Base-by-base conservation (phyloP, 2,329 filamentous ascomycete species). In the Sordariomycetes sp. region DNA sequence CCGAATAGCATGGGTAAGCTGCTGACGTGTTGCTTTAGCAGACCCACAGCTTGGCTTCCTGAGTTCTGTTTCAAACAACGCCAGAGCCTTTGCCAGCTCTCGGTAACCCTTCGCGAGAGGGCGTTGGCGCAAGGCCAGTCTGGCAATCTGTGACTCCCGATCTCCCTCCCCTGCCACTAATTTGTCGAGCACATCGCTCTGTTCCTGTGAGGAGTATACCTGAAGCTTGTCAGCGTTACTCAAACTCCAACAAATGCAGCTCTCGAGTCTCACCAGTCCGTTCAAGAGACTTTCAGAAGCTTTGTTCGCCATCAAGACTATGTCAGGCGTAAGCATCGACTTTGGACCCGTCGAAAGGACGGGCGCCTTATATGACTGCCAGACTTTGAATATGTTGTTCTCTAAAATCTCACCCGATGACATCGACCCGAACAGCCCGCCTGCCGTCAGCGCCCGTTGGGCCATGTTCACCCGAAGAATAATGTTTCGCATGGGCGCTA, bases 241-340 rank as follows among this genome's bases (percentile, higher is more conserved):
- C n/a, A n/a, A n/a, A n/a, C n/a, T n/a, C n/a, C n/a, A n/a, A n/a
- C n/a, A n/a, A n/a, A n/a, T n/a, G n/a, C n/a, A n/a, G n/a, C n/a
- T n/a, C n/a, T n/a, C n/a, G n/a, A n/a, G n/a, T n/a, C n/a, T n/a
- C 4, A 24, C 29, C 19, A 36, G 4, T 3, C 27, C 28, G 21
- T 31, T 24, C 21, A 36, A 10, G 3, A 36, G 28, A 7, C 30
- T 33, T 20, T 37, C 35, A 16, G 30, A 23, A 18, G 35, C 35
- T 14, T 31, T 30, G 23, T 18, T 31, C 7, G 34, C 34, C 16
- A 14, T 21, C 3, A 32, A 14, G 16, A 32, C 14, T 6, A 11
- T 24, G 16, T 24, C 21, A 14, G 20, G 34, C 7, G 28, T 36
- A 11, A 26, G 26, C 8, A 15, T 16, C 10, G 17, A 30, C n/a